Evolutionary conservation across 2,329 filamentous ascomycete genomes (phyloP), one percentile per base, ranked within the genome.

Genomic region (Fusarium fujikuroi): DNA sequence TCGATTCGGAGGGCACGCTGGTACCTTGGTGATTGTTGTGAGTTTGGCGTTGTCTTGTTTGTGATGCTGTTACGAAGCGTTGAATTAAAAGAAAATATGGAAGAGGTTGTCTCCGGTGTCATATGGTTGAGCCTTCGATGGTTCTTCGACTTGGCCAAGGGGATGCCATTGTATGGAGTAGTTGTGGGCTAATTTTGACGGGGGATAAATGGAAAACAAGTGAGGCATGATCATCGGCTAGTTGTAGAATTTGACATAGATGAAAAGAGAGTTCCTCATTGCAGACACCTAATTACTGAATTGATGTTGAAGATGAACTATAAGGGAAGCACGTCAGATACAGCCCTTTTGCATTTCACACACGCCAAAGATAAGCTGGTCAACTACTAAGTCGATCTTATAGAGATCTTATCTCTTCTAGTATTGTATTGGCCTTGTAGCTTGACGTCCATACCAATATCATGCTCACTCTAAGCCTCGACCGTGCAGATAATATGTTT

Each of bases 21-120:
- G 77, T 82, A 15, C 59, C 78, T 21, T 83, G 81, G 81, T 82
- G 69, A 80, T 58, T 57, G 43, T 40, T 50, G 28, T n/a, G n/a
- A 43, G 28, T 44, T 59, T 66, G 52, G 69, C 52, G 70, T 69
- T 66, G 23, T 60, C 8, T 58, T 61, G 54, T 53, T 59, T 47
- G 50, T 60, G n/a, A 60, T 56, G 40, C 28, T 59, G 46, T 49
- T 62, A 73, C 21, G 71, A 66, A 61, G 63, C 52, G 54, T 61
- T 63, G 70, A 46, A 28, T 54, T 46, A 58, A 54, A 49, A 46
- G 39, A 52, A 61, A 52, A 32, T 9, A 23, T 14, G 19, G 8
- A 19, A 25, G 44, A 53, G 21, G 14, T 50, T 54, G 30, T 46
- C 21, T 19, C 16, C 7, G n/a, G 12, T 36, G 30, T 64, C 9